These are phyloP conservation scores for Amphicarpaea edgeworthii DNA, from an alignment of 306 rosid species.

Conservation along the genomic window DNA sequence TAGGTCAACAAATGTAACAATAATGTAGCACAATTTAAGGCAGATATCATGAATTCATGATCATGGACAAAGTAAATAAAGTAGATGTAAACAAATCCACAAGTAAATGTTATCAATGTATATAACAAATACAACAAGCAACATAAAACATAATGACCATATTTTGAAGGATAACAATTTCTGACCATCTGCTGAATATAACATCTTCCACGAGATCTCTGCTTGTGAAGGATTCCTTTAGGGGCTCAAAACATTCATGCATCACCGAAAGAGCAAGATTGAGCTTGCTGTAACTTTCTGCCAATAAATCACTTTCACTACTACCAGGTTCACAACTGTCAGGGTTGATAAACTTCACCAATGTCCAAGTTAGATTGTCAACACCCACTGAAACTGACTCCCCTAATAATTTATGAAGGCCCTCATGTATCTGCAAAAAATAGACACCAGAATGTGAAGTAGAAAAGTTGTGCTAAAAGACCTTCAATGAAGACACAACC, in stretches of 20 bases:
- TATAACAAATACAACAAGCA: conserved; percentile 13
- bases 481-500: neutral
- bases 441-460: conserved; percentile 36
- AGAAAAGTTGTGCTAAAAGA: conserved; percentile 9
- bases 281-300: conserved; percentile 72
- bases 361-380: conserved; percentile 75
- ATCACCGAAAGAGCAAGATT: conserved; percentile 79
- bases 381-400: conserved; percentile 59
- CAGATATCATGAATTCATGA: neutral
- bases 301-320: conserved; percentile 42
- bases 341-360: conserved; percentile 57
- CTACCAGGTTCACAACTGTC: conserved; percentile 40
- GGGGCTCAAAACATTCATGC: conserved; percentile 94
- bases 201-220: conserved; percentile 78
- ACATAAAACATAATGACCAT: conserved; percentile 25
- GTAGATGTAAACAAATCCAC: neutral
- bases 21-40: conserved; percentile 24
- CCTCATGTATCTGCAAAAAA: conserved; percentile 62
- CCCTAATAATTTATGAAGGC: conserved; percentile 63
- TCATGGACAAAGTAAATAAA: neutral
- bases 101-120: neutral
- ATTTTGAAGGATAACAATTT: conserved; percentile 39
- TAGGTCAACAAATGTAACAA: conserved; percentile 22
- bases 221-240: conserved; percentile 62
- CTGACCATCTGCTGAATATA: conserved; percentile 76